These are phyloP conservation scores for Leishmania arabica DNA, from an alignment of 208 protist species.

Conservation along the genomic window DNA sequence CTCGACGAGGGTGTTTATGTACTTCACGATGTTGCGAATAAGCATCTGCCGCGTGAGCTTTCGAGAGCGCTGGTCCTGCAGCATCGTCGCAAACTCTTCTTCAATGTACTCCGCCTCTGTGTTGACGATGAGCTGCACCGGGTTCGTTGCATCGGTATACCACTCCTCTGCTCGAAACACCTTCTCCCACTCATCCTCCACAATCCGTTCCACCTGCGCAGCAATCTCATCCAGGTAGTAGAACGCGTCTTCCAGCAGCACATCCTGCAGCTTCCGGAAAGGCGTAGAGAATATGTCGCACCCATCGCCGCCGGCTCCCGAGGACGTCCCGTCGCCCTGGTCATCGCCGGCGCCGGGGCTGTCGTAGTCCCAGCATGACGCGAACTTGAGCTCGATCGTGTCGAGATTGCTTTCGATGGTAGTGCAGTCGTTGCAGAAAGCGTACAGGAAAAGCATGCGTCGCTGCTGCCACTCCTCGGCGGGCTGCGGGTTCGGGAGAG, in stretches of 20 bases:
- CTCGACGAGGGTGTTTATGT: constrained; percentile 74
- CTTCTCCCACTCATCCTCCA: constrained; percentile 68
- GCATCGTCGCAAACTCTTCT: constrained; percentile 78
- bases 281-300: constrained; percentile 37
- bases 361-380: constrained; percentile 69
- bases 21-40: constrained; percentile 70
- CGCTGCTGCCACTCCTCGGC: constrained; percentile 72
- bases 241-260: constrained; percentile 60
- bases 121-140: constrained; percentile 80
- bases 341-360: constrained; percentile 5
- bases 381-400: constrained; percentile 86
- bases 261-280: constrained; percentile 74
- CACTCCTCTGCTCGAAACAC: constrained; percentile 73
- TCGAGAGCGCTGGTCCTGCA: constrained; percentile 63
- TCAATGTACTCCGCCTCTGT: constrained; percentile 86
- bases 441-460: constrained; percentile 82
- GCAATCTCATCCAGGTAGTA: constrained; percentile 89
- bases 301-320: neutral
- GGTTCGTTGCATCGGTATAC: constrained; percentile 72
- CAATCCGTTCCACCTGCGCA: constrained; percentile 80
- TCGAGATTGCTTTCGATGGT: constrained; percentile 89
- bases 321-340: constrained; percentile 11
- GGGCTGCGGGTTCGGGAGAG: constrained; percentile 24
- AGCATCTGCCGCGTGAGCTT: constrained; percentile 77
- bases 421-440: constrained; percentile 87